phyloP scores from a whole-genome alignment of 768 basidiomycete genomes.

The Cystobasidium tubakii region DNA sequence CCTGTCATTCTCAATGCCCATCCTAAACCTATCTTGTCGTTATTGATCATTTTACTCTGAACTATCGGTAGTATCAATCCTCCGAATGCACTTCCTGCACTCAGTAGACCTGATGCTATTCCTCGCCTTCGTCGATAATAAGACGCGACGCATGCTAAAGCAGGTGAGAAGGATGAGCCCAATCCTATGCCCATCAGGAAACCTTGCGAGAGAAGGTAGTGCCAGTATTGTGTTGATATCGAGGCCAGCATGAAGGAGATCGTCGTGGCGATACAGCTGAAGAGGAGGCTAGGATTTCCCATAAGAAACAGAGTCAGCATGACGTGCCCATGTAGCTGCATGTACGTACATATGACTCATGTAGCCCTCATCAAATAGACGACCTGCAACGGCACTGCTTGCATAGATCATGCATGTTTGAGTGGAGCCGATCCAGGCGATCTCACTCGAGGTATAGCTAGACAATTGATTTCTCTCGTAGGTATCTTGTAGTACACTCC shows the following conservation, averaged over 20 bases:
- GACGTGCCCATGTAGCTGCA: too few relatives aligned
- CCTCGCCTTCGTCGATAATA: slow-evolving; percentile 30
- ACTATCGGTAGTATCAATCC: slow-evolving; percentile 19
- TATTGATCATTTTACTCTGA: slow-evolving; percentile 30
- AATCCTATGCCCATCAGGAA: slow-evolving; percentile 28
- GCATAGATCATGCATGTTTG: slow-evolving; percentile 27
- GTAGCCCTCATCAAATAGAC: slow-evolving; percentile 21
- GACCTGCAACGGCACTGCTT: slow-evolving; percentile 16
- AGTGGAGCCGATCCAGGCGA: slow-evolving; percentile 29
- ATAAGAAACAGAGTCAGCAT: too few relatives aligned
- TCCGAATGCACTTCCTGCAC: slow-evolving; percentile 24
- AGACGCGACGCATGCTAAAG: slow-evolving; percentile 30
- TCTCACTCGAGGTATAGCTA: neutral
- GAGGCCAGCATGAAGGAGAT: slow-evolving; percentile 31
- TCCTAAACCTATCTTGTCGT: slow-evolving; percentile 9
- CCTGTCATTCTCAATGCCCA: slow-evolving; percentile 27
- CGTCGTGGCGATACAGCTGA: neutral
- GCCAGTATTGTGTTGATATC: slow-evolving; percentile 35
- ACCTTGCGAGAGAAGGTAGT: slow-evolving; percentile 29
- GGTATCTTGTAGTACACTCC: slow-evolving; percentile 26
- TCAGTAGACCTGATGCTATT: slow-evolving; percentile 21
- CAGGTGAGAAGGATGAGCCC: slow-evolving; percentile 14
- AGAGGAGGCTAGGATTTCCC: neutral
- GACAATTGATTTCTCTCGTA: slow-evolving; percentile 11
- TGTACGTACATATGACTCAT: slow-evolving; percentile 25